Evolutionary conservation across 2,329 filamentous ascomycete genomes (phyloP), one percentile per base, ranked within the genome.

Genomic region (Fusarium praegraminearum): DNA sequence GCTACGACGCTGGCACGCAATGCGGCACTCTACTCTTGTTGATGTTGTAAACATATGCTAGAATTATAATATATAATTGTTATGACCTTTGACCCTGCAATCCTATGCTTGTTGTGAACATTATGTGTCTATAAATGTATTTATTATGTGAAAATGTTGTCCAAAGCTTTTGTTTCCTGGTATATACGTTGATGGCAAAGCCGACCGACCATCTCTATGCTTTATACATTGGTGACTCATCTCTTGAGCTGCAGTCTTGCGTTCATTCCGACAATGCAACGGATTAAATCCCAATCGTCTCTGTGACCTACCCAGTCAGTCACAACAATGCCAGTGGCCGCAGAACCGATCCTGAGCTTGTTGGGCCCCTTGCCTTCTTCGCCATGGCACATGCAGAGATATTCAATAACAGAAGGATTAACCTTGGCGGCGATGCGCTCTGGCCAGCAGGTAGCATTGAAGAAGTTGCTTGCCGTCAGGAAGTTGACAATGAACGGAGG

Each of bases 201-300:
- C 12, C 10, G 15, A 26, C 24, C 24, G 15, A 26, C 24, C 24
- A 22, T 20, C 18, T 26, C n/a, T 30, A 28, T 22, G 8, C 13
- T 20, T 20, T 9, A 15, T 30, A 13, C 10, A 15, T 8, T 28
- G n/a, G 13, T 7, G 28, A 13, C 24, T 52, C 24, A 41, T 26
- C 24, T 52, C 73, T 81, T 83, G 55, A 86, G 73, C 75, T 89
- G 84, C 65, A 90, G 75, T 67, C 84, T 91, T 26, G 91, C 88
- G 78, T 99, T 99, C 93, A 97, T 94, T 9, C 93, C 94, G 9
- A 98, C 90, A 73, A 98, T 91, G 79, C 93, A 92, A 69, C 90
- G 87, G 36, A 97, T 88, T 57, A 98, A 80, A 81, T 98, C 94
- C 95, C 95, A 99, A 80, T 98, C 92, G 1, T 91, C 94, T 67